Conservation (phyloP, 306 rosid species). For the Cyclanthera cordifolia region DNA sequence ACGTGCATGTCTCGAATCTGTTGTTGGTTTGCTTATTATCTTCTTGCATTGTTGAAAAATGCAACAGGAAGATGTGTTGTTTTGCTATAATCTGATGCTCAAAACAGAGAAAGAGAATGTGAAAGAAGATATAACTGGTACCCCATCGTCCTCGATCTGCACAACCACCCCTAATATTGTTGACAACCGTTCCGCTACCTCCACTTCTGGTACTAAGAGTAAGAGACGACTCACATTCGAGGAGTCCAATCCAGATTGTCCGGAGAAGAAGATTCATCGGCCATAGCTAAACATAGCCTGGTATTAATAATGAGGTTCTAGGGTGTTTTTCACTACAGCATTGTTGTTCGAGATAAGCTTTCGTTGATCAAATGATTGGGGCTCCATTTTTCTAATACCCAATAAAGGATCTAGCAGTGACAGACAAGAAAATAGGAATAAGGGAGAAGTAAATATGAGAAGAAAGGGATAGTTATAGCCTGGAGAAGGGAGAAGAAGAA, state of each 20-base stretch:
- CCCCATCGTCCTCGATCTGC: conserved; percentile 15
- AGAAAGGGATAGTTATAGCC: conserved; percentile 28
- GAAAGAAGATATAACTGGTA: conserved; percentile 31
- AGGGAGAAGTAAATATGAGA: conserved; percentile 36
- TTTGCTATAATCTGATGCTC: conserved; percentile 56
- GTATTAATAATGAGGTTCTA: conserved; percentile 42
- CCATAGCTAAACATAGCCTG: conserved; percentile 29
- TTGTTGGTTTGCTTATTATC: conserved; percentile 12
- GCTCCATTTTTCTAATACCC: conserved; percentile 37
- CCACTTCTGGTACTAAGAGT: conserved; percentile 25
- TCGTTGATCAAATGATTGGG: conserved; percentile 33
- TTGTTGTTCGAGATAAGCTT: conserved; percentile 3
- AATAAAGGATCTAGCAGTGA: conserved; percentile 37
- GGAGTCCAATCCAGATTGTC: conserved; percentile 31
- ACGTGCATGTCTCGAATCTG: neutral
- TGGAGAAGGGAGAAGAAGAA: conserved; percentile 30
- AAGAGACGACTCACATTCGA: conserved; percentile 68
- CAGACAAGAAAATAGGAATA: conserved; percentile 36
- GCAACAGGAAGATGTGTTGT: conserved; percentile 55
- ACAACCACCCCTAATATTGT: conserved; percentile 29
- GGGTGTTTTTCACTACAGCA: conserved; percentile 19
- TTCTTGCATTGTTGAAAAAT: conserved; percentile 3
- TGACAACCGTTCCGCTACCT: conserved; percentile 34
- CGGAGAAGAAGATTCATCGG: conserved; percentile 31
- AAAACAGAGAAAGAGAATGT: conserved; percentile 37